Conservation (phyloP, 495 filamentous ascomycete species). For the Penicillium macrosclerotiorum region DNA sequence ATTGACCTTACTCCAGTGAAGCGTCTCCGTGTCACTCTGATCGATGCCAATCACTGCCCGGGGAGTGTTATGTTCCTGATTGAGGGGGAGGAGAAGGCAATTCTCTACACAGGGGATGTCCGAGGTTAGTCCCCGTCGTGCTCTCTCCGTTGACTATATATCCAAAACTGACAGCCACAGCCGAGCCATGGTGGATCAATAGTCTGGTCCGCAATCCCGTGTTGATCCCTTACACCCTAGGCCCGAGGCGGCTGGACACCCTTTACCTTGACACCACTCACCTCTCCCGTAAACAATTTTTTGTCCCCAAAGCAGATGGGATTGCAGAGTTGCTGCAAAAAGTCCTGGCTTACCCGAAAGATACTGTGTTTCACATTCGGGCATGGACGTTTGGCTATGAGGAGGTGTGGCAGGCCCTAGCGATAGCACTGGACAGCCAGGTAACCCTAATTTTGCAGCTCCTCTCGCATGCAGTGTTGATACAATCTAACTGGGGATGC, state of each 20-base stretch:
- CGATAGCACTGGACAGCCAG: conserved; percentile 62
- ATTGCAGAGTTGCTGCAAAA: conserved; percentile 71
- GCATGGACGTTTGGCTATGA: conserved; percentile 95
- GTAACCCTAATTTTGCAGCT: conserved; percentile 33
- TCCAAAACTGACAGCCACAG: conserved; percentile 27
- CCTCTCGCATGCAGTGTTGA: conserved; percentile 6
- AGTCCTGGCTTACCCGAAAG: conserved; percentile 62
- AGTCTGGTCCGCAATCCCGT: conserved; percentile 66
- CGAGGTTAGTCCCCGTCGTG: conserved; percentile 59
- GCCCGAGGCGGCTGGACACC: conserved; percentile 64
- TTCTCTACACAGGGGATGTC: conserved; percentile 93
- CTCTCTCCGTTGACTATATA: background rate
- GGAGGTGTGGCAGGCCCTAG: conserved; percentile 85
- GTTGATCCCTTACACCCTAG: conserved; percentile 71
- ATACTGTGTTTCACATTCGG: conserved; percentile 81
- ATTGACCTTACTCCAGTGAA: conserved; percentile 71
- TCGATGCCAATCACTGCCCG: conserved; percentile 90
- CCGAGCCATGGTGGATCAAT: conserved; percentile 67
- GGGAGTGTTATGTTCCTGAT: conserved; percentile 95
- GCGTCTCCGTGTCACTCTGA: conserved; percentile 73
- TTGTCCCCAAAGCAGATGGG: conserved; percentile 66
- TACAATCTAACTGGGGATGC: background rate
- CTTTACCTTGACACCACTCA: conserved; percentile 84
- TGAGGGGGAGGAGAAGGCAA: conserved; percentile 69
- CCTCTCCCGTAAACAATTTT: conserved; percentile 56